Base-by-base conservation (phyloP, 805 yeast species). In the Wickerhamiella sergipiensis region DNA sequence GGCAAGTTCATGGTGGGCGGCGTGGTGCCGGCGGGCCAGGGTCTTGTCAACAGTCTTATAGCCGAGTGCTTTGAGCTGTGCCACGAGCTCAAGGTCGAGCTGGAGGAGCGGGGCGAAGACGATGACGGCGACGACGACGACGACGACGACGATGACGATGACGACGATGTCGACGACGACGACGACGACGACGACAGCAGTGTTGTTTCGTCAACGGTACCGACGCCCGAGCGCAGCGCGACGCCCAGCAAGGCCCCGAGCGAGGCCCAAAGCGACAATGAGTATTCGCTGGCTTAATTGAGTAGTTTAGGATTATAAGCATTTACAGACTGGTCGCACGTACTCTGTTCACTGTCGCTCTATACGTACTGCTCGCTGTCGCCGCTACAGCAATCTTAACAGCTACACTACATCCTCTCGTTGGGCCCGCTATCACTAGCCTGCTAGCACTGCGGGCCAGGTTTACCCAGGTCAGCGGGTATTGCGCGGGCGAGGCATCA, bases 21-120 rank as follows among this genome's bases (percentile, higher is more conserved):
- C 48, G 85, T 86, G 56, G 83, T 92, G 43, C 99, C 99, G 2
- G 97, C 92, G 64, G 99, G 99, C 12, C 99, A 92, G 67, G 98
- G 97, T 6, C 80, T 95, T n/a, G 72, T 92, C 55, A 88, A 81
- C 65, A 95, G 95, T 0, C 69, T 90, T 52, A 71, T 90, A 48
- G 92, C 95, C 3, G 97, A 89, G 64, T 90, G 97, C 66, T 92
- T 87, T 64, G 98, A 92, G 65, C 83, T 90, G 52, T 74, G 85
- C 46, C 92, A 90, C 63, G 98, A 92, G 69, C 72, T 92, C 65
- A 84, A 87, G 63, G 81, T 59, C 7, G 62, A 59, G 31, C 52
- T 60, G 6, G 61, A 59, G 24, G 62, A 59, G 29, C 52, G 58
- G 17, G 54, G 55, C 9, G 57, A 52, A 9, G 58, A 55, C 1